Evolutionary conservation across 2,329 filamentous ascomycete species (phyloP), one percentile per base, ranked within the genome.

Genomic region (Phoma herbarum): DNA sequence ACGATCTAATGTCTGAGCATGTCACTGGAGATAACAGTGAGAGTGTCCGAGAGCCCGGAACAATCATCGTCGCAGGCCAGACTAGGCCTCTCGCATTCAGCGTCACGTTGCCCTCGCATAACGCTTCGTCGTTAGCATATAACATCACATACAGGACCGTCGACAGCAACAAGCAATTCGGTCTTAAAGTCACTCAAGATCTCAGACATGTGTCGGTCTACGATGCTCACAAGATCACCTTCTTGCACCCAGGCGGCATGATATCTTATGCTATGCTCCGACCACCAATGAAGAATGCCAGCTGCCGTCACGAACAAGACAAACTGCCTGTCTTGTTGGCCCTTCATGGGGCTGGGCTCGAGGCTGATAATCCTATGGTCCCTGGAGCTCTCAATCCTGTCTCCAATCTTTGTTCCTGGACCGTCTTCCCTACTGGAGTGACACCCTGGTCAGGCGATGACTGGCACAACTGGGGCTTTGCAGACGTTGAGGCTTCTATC

Each of bases 391-490:
- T 87, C 31, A 80, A 86, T 67, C 73, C 75, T 20, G 74, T 84
- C 1, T 78, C 82, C 22, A 80, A 85, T 58, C 71, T 86, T 22
- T 84, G 82, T 60, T 80, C 83, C 2, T 88, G 84, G 83, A 75
- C 83, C 1, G 50, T 87, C 16, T 82, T 85, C 63, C 84, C 85
- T 10, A 84, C 81, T 3, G 85, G 85, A 22, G 83, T 83, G 16
- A 87, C 84, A 18, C 73, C 83, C 6, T 87, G 85, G 85, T 84
- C 83, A 63, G 82, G 82, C 23, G 85, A 88, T 70, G 85, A 87
- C 65, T 87, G 85, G 85, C 85, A 87, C 67, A 80, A 76, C 5
- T 87, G 84, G 84, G 85, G 85, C 0, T 82, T 83, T 62, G 77
- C 81, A 20, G 85, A 88, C 70, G 78, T 84, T 26, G 79, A 85